Percentiles rank a stretch among this genome's conserved stretches.
phyloP scores from a whole-genome alignment of 2,329 filamentous ascomycete species.

The Thielaviopsis punctulata region DNA sequence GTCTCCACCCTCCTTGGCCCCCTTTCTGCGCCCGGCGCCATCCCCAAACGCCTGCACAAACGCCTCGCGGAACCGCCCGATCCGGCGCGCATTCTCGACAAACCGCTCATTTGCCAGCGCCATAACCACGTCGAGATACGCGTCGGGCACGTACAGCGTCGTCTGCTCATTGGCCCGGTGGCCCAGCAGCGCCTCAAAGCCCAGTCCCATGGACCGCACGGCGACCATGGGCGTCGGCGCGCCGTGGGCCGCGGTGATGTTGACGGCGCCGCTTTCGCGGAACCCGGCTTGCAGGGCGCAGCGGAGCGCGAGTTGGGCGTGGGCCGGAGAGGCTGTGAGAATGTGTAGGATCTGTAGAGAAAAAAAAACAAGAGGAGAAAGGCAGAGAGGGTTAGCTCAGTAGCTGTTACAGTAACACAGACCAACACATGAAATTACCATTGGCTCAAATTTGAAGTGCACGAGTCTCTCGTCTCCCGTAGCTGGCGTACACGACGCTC shows the following conservation, averaged over 20 bases:
- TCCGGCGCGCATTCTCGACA: constrained; percentile 48
- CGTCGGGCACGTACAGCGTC: constrained; percentile 40
- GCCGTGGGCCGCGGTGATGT: constrained; percentile 26
- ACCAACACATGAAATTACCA: constrained; percentile 44
- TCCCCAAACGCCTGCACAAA: constrained; percentile 18
- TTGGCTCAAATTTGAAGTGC: constrained; percentile 86
- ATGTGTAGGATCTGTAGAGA: constrained; percentile 64
- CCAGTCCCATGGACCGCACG: constrained; percentile 66
- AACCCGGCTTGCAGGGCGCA: constrained; percentile 72
- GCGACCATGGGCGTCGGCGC: constrained; percentile 54
- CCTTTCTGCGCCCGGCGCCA: constrained; percentile 15
- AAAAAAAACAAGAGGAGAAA: not conserved
- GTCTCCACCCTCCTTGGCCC: constrained; percentile 19
- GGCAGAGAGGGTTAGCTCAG: not conserved
- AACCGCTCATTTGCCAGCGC: constrained; percentile 61
- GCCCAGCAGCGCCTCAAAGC: constrained; percentile 68
- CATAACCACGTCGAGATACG: constrained; percentile 51
- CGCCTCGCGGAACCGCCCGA: constrained; percentile 42
- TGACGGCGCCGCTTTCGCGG: constrained; percentile 74
- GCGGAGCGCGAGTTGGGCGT: constrained; percentile 59
- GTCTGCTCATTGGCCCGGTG: constrained; percentile 23
- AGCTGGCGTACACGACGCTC: constrained; percentile 12
- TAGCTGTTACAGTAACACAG: no score
- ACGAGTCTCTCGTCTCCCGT: constrained; percentile 33
- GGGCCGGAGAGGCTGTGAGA: constrained; percentile 53